Percentiles rank a stretch among this genome's conserved stretches.
Conservation (phyloP, 257 asterid genomes). For the Penstemon davidsonii region DNA sequence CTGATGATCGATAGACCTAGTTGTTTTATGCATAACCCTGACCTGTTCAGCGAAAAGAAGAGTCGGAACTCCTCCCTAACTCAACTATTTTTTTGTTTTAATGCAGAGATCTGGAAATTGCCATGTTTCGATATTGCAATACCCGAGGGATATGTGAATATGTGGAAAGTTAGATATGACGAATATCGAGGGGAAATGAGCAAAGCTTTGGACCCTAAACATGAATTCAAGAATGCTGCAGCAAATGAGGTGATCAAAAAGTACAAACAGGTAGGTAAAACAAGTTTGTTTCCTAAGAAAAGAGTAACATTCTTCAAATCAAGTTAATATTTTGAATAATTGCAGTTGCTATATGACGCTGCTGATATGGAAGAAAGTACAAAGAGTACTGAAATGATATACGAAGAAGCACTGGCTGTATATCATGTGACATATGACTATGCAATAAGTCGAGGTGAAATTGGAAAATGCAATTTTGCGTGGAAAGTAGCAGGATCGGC, state of each 20-base stretch:
- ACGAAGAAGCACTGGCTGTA: slow-evolving; percentile 63
- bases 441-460: slow-evolving; percentile 25
- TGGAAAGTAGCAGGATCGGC: slow-evolving; percentile 81
- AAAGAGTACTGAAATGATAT: slow-evolving; percentile 34
- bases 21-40: neutral
- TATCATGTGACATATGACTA: slow-evolving; percentile 50
- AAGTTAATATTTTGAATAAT: slow-evolving; percentile 2
- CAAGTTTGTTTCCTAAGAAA: neutral
- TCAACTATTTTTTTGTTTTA: neutral
- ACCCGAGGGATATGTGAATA: slow-evolving; percentile 28
- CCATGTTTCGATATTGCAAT: slow-evolving; percentile 41
- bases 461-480: slow-evolving; percentile 56
- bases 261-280: slow-evolving; percentile 72
- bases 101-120: slow-evolving; percentile 55
- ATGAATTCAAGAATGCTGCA: slow-evolving; percentile 39
- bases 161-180: slow-evolving; percentile 47
- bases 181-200: slow-evolving; percentile 54
- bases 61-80: too few relatives aligned
- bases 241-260: slow-evolving; percentile 56
- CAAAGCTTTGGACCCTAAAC: slow-evolving; percentile 31
- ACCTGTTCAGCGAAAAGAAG: too few relatives aligned
- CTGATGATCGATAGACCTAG: neutral
- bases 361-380: slow-evolving; percentile 54
- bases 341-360: slow-evolving; percentile 69
- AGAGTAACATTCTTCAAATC: neutral